These are phyloP conservation scores for Carex cristatella DNA, from an alignment of 176 grass and related monocot genomes.

Conservation along the genomic window DNA sequence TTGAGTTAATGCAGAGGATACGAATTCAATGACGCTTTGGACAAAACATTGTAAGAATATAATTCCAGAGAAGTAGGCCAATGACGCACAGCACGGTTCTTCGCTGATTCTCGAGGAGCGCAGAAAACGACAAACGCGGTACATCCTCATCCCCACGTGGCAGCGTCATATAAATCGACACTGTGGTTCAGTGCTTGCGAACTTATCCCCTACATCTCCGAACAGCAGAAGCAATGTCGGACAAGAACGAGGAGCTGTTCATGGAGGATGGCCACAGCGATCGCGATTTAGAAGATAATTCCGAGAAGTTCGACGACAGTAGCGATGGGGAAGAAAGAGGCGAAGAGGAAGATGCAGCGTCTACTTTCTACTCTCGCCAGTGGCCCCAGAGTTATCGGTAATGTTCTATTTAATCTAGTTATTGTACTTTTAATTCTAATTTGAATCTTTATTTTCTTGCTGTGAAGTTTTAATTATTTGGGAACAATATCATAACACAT, in stretches of 20 bases:
- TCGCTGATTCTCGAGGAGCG: neutral
- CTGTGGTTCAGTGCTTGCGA: neutral
- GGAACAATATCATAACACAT: neutral
- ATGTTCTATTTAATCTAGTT: neutral
- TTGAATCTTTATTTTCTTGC: neutral
- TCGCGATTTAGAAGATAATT: conserved; percentile 23
- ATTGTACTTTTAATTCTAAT: neutral
- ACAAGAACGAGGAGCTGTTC: conserved; percentile 40
- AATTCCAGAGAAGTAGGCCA: neutral
- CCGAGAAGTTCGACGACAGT: neutral
- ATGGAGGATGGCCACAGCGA: conserved; percentile 42
- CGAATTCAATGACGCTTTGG: too few relatives aligned
- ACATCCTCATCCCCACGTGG: conserved; percentile 6
- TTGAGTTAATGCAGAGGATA: too few relatives aligned
- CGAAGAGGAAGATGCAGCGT: conserved; percentile 25
- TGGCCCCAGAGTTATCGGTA: conserved; percentile 86
- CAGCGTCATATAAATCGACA: conserved; percentile 4
- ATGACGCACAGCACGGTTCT: neutral
- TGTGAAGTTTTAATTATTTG: neutral
- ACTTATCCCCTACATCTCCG: neutral
- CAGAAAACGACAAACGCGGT: neutral
- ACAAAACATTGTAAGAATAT: neutral
- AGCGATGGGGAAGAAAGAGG: conserved; percentile 16
- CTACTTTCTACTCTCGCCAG: conserved; percentile 49
- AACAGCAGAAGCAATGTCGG: conserved; percentile 24